Conservation (phyloP, 2,329 filamentous ascomycete species). For the Paracorniculantispora psalliotae region DNA sequence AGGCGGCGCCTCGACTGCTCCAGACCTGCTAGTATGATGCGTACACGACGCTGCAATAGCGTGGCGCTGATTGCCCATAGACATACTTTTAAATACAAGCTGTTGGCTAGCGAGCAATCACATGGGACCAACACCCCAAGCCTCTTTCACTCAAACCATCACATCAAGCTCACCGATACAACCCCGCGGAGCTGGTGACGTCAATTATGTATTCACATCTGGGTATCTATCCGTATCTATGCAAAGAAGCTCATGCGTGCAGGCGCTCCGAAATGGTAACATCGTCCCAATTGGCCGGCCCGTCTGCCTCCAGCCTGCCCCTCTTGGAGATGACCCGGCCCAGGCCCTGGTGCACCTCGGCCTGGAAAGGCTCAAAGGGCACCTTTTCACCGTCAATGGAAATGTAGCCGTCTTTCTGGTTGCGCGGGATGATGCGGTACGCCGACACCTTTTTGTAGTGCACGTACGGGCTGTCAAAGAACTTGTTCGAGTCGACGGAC, state of each 20-base stretch:
- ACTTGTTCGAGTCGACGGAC: constrained; percentile 64
- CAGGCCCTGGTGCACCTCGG: constrained; percentile 76
- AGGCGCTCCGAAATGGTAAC: constrained; percentile 27
- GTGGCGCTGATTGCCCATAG: too few species aligned
- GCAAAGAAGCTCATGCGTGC: constrained; percentile 18
- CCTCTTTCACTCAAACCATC: too few species aligned
- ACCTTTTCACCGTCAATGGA: constrained; percentile 89
- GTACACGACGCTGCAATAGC: too few species aligned
- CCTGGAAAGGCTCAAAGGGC: constrained; percentile 86
- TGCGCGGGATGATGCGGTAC: constrained; percentile 75
- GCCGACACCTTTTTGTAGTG: constrained; percentile 81
- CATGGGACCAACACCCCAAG: too few species aligned
- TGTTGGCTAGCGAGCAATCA: too few species aligned
- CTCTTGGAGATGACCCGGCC: constrained; percentile 79
- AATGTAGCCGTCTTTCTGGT: constrained; percentile 73
- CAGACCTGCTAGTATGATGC: too few species aligned
- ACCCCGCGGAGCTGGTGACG: neutral
- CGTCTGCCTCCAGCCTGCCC: constrained; percentile 64
- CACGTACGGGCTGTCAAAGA: constrained; percentile 76
- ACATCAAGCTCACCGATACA: too few species aligned
- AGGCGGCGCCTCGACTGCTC: too few species aligned
- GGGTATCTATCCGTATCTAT: neutral
- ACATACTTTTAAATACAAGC: too few species aligned
- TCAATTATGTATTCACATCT: neutral
- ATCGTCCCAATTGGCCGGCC: constrained; percentile 48